Conservation (phyloP, 2,329 filamentous ascomycete genomes). For the Immersiporthe knoxdaviesiana region DNA sequence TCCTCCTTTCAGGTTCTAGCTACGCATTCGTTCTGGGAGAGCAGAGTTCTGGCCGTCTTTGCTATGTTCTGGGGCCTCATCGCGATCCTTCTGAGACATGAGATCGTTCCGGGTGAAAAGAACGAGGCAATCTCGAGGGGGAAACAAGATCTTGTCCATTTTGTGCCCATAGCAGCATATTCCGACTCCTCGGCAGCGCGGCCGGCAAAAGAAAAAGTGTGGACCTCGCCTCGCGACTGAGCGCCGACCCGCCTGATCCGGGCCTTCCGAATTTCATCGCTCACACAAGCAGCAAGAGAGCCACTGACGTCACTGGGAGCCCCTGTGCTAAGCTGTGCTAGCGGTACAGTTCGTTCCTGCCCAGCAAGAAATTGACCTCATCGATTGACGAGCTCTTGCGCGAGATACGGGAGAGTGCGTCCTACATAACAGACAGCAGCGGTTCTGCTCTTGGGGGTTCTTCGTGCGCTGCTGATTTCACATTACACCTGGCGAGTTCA, state of each 20-base stretch:
- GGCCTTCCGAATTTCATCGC: background rate
- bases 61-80: no score
- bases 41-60: no score
- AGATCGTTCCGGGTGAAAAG: no score
- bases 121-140: no score
- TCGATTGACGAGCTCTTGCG: constrained; percentile 1
- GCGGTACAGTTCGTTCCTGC: background rate
- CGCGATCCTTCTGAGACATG: no score
- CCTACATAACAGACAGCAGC: background rate
- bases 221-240: constrained; percentile 3
- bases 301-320: constrained; percentile 8
- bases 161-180: no score
- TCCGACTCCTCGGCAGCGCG: background rate
- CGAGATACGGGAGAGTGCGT: background rate
- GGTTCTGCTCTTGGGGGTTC: background rate
- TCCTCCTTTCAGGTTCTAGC: no score
- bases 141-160: no score
- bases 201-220: background rate
- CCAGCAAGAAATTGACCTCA: constrained; percentile 12
- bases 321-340: background rate
- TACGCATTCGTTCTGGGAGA: no score
- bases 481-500: background rate
- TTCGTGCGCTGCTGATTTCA: background rate
- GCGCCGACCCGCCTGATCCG: constrained; percentile 11
- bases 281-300: background rate